Evolutionary conservation across 345 rosid genomes (phyloP).

Genomic region (Euphorbia lathyris): DNA sequence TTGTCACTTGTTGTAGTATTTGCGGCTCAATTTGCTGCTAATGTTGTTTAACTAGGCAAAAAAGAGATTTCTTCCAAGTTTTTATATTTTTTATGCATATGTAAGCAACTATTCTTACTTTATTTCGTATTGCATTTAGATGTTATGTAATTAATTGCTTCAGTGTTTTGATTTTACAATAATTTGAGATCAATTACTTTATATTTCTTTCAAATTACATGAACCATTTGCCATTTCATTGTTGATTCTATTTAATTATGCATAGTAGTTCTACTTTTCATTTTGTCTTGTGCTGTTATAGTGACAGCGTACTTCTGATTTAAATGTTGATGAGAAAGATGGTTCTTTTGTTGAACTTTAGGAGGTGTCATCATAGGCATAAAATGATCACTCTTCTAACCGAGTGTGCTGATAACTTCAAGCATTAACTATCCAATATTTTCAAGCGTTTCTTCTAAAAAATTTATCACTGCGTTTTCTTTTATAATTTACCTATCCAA

Average conservation of each 20-base stretch:
- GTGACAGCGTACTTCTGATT: background rate
- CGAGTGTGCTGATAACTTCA: too few species aligned
- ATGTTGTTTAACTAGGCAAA: constrained; percentile 79
- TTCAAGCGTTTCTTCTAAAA: too few species aligned
- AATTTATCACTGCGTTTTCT: too few species aligned
- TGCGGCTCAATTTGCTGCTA: constrained; percentile 82
- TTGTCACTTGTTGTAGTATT: constrained; percentile 84
- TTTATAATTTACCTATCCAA: too few species aligned
- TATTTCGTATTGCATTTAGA: background rate
- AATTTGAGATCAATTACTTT: background rate
- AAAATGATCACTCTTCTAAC: too few species aligned
- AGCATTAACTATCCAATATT: too few species aligned
- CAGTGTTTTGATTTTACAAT: background rate
- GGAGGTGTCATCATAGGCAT: too few species aligned
- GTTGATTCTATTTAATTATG: background rate
- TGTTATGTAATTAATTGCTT: background rate
- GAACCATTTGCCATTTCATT: background rate
- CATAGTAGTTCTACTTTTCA: background rate
- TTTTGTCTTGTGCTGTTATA: background rate
- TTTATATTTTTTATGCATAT: background rate
- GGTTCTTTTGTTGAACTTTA: too few species aligned
- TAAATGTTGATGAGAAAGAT: too few species aligned
- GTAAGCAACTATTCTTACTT: background rate
- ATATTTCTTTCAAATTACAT: background rate
- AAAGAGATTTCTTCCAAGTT: constrained; percentile 64